phyloP scores from a whole-genome alignment of 768 basidiomycete species.

The Leccinum variicolor region DNA sequence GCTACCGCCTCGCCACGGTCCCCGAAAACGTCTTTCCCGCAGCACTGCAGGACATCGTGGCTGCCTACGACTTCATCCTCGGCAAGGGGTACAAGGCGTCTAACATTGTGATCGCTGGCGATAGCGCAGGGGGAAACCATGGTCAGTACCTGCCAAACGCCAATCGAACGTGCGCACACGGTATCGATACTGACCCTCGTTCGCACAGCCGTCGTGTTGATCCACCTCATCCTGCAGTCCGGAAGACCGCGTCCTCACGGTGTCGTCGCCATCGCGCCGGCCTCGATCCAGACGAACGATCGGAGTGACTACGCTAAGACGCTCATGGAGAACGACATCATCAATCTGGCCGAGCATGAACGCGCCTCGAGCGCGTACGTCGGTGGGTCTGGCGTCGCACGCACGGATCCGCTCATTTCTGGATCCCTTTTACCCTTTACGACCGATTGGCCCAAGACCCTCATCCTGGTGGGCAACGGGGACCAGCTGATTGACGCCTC shows the following conservation, averaged over 20 bases:
- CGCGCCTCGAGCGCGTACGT: constrained; percentile 6
- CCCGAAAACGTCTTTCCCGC: constrained; percentile 24
- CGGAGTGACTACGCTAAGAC: constrained; percentile 2
- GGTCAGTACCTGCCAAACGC: constrained; percentile 12
- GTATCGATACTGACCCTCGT: background rate
- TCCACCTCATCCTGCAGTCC: constrained; percentile 47
- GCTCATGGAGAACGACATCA: background rate
- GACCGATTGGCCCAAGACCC: constrained; percentile 19
- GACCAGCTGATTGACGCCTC: constrained; percentile 15
- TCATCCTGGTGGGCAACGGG: constrained; percentile 17
- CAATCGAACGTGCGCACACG: background rate
- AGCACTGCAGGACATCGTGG: constrained; percentile 19
- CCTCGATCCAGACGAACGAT: constrained; percentile 2
- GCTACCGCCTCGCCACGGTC: constrained; percentile 23
- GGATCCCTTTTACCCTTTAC: constrained; percentile 13
- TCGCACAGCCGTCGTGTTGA: constrained; percentile 18
- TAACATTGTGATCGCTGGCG: constrained; percentile 21
- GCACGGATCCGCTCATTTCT: constrained; percentile 18
- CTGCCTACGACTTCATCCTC: constrained; percentile 27
- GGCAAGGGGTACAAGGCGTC: constrained; percentile 17
- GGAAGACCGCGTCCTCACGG: constrained; percentile 47
- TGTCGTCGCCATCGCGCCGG: constrained; percentile 55
- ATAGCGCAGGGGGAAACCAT: constrained; percentile 25
- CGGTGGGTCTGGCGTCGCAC: constrained; percentile 5
- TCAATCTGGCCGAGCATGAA: background rate